Evolutionary conservation across 73 alveolate genomes (phyloP).

Genomic region (Paramecium octaurelia): DNA sequence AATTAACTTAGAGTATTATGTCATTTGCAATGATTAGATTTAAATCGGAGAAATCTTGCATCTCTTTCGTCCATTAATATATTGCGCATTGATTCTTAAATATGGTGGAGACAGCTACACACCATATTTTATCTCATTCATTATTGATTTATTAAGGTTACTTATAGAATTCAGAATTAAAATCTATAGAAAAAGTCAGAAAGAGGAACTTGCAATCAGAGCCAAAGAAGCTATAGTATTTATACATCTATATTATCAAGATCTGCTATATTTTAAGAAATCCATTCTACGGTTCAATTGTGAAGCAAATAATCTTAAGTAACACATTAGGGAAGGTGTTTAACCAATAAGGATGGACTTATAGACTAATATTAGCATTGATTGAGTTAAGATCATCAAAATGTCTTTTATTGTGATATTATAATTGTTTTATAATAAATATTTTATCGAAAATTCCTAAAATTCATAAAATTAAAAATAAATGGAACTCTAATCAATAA

Average conservation of each 20-base stretch:
- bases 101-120: background rate
- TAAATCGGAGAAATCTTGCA: background rate
- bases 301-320: background rate
- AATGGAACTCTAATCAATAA: background rate
- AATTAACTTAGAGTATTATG: background rate
- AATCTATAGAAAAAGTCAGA: background rate
- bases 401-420: slow-evolving; percentile 23
- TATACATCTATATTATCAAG: background rate
- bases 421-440: background rate
- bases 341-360: background rate
- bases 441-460: background rate
- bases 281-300: background rate
- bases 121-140: background rate
- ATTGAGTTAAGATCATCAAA: slow-evolving; percentile 41
- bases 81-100: background rate
- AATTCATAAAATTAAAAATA: background rate
- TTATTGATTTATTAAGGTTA: background rate
- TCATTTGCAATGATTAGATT: background rate
- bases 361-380: background rate
- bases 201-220: background rate
- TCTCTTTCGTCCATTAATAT: slow-evolving; percentile 3
- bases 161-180: slow-evolving; percentile 3
- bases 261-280: background rate
- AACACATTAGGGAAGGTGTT: background rate
- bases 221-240: background rate